phyloP scores from a whole-genome alignment of 1,284 basidiomycete genomes.

The Filobasidium uniguttulatum region DNA sequence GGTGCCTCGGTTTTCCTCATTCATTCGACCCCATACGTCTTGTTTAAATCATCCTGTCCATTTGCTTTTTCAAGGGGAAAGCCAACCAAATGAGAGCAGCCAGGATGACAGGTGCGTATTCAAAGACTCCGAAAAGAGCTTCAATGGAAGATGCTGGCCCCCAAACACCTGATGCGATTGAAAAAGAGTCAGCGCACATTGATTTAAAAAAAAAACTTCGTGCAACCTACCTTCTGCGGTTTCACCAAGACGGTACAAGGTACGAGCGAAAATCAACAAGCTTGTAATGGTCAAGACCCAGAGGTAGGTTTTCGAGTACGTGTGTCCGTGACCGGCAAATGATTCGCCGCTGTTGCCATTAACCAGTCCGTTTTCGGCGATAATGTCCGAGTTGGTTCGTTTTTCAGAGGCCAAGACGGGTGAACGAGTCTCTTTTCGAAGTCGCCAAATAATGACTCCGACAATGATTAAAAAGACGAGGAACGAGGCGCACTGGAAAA shows the following conservation, averaged over 20 bases:
- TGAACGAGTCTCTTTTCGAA: slow-evolving; percentile 1
- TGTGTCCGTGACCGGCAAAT: neutral
- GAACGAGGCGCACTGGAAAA: slow-evolving; percentile 28
- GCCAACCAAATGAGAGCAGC: slow-evolving; percentile 28
- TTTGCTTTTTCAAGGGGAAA: slow-evolving; percentile 6
- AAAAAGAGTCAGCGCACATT: neutral
- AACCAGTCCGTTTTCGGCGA: neutral
- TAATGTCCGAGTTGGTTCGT: neutral
- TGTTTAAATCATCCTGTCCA: slow-evolving; percentile 7
- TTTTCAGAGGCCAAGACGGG: neutral
- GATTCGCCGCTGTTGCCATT: neutral
- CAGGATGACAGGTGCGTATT: slow-evolving; percentile 35
- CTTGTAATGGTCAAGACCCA: slow-evolving; percentile 23
- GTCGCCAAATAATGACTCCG: slow-evolving; percentile 11
- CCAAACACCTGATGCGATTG: slow-evolving; percentile 24
- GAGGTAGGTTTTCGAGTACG: slow-evolving; percentile 21
- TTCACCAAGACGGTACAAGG: slow-evolving; percentile 37
- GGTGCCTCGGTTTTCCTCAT: too few relatives aligned
- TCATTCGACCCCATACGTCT: neutral
- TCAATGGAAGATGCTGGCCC: slow-evolving; percentile 30
- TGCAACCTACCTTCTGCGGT: slow-evolving; percentile 31
- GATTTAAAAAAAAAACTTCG: neutral
- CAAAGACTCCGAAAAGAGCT: slow-evolving; percentile 32
- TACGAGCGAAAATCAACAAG: slow-evolving; percentile 31
- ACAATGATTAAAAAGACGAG: slow-evolving; percentile 28